Conservation (phyloP, 1,284 basidiomycete genomes). For the Microbotryum lychnidis-dioicae region DNA sequence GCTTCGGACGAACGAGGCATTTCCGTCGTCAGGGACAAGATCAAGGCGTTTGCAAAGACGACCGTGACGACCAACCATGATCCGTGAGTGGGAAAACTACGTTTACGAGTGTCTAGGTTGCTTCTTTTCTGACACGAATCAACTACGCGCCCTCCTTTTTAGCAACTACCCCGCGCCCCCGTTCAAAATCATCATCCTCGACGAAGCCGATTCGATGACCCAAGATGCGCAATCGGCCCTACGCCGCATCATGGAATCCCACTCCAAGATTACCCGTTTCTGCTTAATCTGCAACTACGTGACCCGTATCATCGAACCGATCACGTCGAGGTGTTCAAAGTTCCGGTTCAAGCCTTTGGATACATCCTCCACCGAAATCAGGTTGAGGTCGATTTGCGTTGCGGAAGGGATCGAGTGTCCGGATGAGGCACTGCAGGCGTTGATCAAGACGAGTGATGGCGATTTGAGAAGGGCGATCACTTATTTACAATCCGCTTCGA, state of each 20-base stretch:
- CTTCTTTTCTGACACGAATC: background rate
- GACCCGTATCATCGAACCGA: conserved; percentile 94
- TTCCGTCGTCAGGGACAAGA: conserved; percentile 90
- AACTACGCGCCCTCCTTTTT: background rate
- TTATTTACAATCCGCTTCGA: conserved; percentile 89
- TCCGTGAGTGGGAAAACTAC: conserved; percentile 15
- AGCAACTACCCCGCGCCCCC: conserved; percentile 84
- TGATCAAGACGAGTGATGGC: conserved; percentile 75
- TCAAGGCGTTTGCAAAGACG: conserved; percentile 89
- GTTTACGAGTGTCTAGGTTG: too few relatives aligned
- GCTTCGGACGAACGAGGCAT: conserved; percentile 99
- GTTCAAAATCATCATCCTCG: conserved; percentile 97
- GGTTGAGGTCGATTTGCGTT: conserved; percentile 71
- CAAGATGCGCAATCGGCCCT: conserved; percentile 96
- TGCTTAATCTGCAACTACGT: conserved; percentile 99
- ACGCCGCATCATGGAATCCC: conserved; percentile 96
- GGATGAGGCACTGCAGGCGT: conserved; percentile 55
- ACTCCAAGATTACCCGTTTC: conserved; percentile 92
- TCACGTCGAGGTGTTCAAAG: conserved; percentile 98
- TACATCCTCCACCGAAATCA: conserved; percentile 59
- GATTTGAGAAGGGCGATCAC: conserved; percentile 98
- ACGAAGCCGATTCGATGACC: conserved; percentile 99
- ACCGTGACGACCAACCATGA: conserved; percentile 38
- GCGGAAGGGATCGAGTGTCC: conserved; percentile 48
- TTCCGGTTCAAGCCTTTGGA: conserved; percentile 96